Percentiles rank a stretch among this genome's conserved stretches.
phyloP scores from a whole-genome alignment of 2,329 filamentous ascomycete species.

The Xylaria multiplex region DNA sequence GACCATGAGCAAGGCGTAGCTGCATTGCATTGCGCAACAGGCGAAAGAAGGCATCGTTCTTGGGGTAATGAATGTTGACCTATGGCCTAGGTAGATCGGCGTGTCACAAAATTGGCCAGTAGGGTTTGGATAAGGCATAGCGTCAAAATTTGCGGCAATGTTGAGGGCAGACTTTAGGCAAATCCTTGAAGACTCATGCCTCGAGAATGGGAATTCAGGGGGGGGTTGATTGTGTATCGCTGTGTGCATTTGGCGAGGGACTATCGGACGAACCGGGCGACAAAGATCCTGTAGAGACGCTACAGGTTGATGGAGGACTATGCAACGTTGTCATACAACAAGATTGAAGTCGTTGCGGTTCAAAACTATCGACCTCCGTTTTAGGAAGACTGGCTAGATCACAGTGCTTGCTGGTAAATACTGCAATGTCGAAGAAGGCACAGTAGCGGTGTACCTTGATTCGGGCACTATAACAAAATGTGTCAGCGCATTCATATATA shows the following conservation, averaged over 20 bases:
- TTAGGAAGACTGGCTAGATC: constrained; percentile 54
- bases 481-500: constrained; percentile 26
- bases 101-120: constrained; percentile 50
- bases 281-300: constrained; percentile 43
- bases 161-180: constrained; percentile 60
- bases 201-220: constrained; percentile 55
- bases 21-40: constrained; percentile 59
- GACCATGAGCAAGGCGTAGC: constrained; percentile 57
- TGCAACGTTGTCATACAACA: constrained; percentile 50
- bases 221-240: constrained; percentile 25
- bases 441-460: constrained; percentile 64
- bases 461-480: constrained; percentile 53
- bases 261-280: constrained; percentile 47
- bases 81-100: constrained; percentile 50
- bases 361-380: constrained; percentile 41
- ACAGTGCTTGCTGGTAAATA: constrained; percentile 61
- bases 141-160: constrained; percentile 58
- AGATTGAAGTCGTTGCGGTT: constrained; percentile 48
- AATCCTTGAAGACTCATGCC: constrained; percentile 59
- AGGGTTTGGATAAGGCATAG: constrained; percentile 58
- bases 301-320: constrained; percentile 40
- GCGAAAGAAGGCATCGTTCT: constrained; percentile 58
- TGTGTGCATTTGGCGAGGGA: constrained; percentile 39
- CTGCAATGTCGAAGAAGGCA: constrained; percentile 61
- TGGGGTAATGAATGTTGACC: constrained; percentile 53